These are phyloP conservation scores for Phytophthora aleatoria DNA, from an alignment of 352 stramenopile genomes.

Conservation along the genomic window DNA sequence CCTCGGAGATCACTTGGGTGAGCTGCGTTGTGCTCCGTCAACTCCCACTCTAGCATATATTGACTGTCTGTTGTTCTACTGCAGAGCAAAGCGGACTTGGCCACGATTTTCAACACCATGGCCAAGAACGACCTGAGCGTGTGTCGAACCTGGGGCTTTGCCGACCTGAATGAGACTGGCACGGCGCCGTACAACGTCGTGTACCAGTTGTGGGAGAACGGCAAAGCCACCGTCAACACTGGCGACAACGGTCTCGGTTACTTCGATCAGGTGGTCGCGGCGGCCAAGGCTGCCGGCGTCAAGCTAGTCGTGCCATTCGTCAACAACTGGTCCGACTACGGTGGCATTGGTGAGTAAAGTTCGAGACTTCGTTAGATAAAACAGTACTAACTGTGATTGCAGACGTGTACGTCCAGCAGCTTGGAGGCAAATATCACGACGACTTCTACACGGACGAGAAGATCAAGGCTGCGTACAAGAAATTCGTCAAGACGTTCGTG, in stretches of 20 bases:
- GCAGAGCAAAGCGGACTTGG: constrained; percentile 28
- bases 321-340: constrained; percentile 46
- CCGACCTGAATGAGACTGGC: constrained; percentile 21
- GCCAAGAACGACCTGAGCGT: constrained; percentile 35
- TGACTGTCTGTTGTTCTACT: neutral
- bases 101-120: constrained; percentile 42
- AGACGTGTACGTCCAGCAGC: constrained; percentile 38
- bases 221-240: constrained; percentile 35
- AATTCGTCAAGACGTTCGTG: constrained; percentile 34
- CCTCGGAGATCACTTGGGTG: constrained; percentile 37
- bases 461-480: constrained; percentile 41
- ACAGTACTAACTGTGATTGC: neutral
- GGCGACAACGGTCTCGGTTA: constrained; percentile 35
- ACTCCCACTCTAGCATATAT: neutral
- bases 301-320: constrained; percentile 44
- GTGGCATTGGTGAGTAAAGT: constrained; percentile 32
- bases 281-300: constrained; percentile 37
- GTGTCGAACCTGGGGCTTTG: constrained; percentile 35
- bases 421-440: constrained; percentile 38
- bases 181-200: constrained; percentile 32
- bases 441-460: constrained; percentile 40
- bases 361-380: neutral
- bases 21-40: neutral
- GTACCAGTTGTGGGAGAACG: constrained; percentile 40
- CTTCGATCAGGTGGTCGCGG: constrained; percentile 36